Conservation (phyloP, 2,329 filamentous ascomycete species). For the Sodiomyces alkalinus region DNA sequence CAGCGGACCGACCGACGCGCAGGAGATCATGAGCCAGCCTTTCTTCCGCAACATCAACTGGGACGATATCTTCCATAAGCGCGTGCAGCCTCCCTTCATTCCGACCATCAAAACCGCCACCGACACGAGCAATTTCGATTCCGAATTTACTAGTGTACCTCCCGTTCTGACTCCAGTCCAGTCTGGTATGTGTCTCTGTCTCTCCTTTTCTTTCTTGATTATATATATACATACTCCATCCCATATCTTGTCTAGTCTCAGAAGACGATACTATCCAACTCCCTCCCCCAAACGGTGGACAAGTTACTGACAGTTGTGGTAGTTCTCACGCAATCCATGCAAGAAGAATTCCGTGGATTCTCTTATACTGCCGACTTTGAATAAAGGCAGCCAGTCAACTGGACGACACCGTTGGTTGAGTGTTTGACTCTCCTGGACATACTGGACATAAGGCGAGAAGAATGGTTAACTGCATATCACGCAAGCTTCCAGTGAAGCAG, state of each 20-base stretch:
- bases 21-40: conserved; percentile 97
- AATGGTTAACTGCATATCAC: too few relatives aligned
- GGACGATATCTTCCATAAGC: conserved; percentile 97
- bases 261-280: conserved; percentile 2
- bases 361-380: conserved; percentile 92
- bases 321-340: conserved; percentile 97
- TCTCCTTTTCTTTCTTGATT: not conserved
- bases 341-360: conserved; percentile 98
- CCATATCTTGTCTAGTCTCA: not conserved
- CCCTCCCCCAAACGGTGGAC: too few relatives aligned
- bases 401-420: not conserved
- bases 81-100: conserved; percentile 74
- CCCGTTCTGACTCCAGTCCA: conserved; percentile 94
- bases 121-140: conserved; percentile 99
- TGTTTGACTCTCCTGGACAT: too few relatives aligned
- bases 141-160: conserved; percentile 95
- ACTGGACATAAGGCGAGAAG: too few relatives aligned
- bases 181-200: conserved; percentile 49
- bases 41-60: conserved; percentile 98
- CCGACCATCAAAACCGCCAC: conserved; percentile 82
- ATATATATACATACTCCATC: conserved; percentile 9
- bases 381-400: conserved; percentile 20
- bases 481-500: too few relatives aligned
- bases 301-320: too few relatives aligned
- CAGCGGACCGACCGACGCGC: conserved; percentile 88